A percentile compares a stretch with the other conserved stretches of the same genome.
These are phyloP conservation scores for Pseudomonodictys pantanalensis DNA, from an alignment of 495 filamentous ascomycete genomes.

Conservation along the genomic window DNA sequence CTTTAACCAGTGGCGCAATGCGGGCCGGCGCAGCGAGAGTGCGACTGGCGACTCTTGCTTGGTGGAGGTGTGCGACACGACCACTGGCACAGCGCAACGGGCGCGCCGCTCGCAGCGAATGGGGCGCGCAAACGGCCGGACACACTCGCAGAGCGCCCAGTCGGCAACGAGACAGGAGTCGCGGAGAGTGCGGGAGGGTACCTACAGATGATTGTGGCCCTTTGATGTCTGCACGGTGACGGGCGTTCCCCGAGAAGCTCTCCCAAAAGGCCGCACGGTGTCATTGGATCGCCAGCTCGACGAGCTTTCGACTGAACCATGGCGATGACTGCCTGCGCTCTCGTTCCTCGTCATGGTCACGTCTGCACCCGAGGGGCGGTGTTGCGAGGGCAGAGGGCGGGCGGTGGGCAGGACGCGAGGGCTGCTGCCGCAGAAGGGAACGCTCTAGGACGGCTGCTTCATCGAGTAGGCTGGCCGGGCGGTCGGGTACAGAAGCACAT, in stretches of 20 bases:
- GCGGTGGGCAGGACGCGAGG: conserved; percentile 8
- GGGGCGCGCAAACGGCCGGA: neutral
- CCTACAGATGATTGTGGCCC: conserved; percentile 39
- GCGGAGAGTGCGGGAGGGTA: conserved; percentile 1
- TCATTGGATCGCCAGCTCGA: conserved; percentile 58
- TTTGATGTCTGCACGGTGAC: conserved; percentile 58
- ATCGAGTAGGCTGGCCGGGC: conserved; percentile 16
- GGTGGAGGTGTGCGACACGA: conserved; percentile 18
- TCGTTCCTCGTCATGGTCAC: conserved; percentile 57
- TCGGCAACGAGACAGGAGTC: neutral
- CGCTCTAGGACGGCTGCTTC: conserved; percentile 18
- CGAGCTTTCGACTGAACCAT: conserved; percentile 63
- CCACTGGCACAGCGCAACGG: neutral
- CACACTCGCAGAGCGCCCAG: neutral
- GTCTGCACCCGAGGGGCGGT: neutral
- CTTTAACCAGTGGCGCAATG: neutral
- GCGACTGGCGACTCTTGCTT: no score
- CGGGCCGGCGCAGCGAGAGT: no score
- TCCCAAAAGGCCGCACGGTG: conserved; percentile 52
- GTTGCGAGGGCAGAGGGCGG: conserved; percentile 11
- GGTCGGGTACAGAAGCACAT: conserved; percentile 6
- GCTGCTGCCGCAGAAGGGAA: conserved; percentile 3
- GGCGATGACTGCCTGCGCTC: conserved; percentile 53
- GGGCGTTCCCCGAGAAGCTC: conserved; percentile 47
- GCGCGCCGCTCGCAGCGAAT: neutral